Percentiles rank a stretch among this genome's conserved stretches.
phyloP scores from a whole-genome alignment of 371 early-diverging fungal species.

The Mucor plumbeus region DNA sequence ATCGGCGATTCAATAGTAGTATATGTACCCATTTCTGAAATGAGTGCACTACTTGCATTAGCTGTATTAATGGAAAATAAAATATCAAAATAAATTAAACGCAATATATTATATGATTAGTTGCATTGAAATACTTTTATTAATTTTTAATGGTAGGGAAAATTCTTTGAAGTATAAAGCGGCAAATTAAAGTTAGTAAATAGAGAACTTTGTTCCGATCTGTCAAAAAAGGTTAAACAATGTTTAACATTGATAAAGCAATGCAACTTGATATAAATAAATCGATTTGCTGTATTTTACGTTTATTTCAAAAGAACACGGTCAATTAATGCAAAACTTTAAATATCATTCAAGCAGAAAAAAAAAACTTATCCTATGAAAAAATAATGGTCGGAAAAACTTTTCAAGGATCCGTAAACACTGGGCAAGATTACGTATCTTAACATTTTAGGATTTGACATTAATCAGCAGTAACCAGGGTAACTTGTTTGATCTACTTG shows the following conservation, averaged over 20 bases:
- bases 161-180: no score
- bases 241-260: not conserved
- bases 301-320: not conserved
- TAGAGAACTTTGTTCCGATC: not conserved
- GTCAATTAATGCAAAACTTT: not conserved
- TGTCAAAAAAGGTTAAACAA: not conserved
- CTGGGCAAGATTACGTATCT: not conserved
- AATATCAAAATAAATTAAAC: no score
- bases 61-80: no score
- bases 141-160: no score
- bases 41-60: no score
- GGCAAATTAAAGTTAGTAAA: no score
- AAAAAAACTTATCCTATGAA: not conserved
- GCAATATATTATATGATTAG: no score
- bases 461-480: not conserved
- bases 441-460: not conserved
- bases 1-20: no score
- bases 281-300: not conserved
- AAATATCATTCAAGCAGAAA: not conserved
- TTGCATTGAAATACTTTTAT: no score
- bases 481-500: not conserved
- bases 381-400: not conserved
- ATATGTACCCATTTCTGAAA: no score
- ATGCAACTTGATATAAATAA: not conserved
- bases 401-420: no score